A percentile compares a stretch with the other conserved stretches of the same genome.
These are phyloP conservation scores for Diplotaxis tenuifolia DNA, from an alignment of 345 rosid genomes.

Conservation along the genomic window DNA sequence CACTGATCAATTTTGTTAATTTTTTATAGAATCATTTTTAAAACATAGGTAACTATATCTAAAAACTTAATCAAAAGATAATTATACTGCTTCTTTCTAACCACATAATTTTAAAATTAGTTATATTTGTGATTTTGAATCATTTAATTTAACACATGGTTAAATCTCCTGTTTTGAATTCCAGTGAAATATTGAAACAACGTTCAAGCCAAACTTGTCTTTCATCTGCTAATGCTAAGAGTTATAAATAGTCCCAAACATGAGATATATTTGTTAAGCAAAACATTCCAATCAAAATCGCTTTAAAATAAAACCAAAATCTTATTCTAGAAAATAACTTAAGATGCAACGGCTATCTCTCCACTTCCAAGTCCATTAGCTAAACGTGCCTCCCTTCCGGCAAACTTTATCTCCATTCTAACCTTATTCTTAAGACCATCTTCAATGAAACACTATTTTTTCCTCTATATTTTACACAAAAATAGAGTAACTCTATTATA, in stretches of 20 bases:
- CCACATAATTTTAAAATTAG: neutral
- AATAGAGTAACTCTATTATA: no score
- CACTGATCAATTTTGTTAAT: neutral
- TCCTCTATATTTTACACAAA: no score
- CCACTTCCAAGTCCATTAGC: slow-evolving; percentile 54
- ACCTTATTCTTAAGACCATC: slow-evolving; percentile 79
- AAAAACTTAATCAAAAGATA: neutral
- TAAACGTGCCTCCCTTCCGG: slow-evolving; percentile 67
- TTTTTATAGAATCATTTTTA: neutral
- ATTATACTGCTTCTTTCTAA: neutral
- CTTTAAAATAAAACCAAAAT: neutral
- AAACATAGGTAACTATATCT: neutral
- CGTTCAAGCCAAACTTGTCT: no score
- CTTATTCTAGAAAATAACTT: neutral
- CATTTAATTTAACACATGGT: no score
- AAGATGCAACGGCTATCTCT: slow-evolving; percentile 17
- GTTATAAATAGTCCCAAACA: no score
- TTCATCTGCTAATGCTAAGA: no score
- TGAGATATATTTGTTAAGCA: neutral
- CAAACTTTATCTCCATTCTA: slow-evolving; percentile 68
- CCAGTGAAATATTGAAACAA: no score
- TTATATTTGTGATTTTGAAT: neutral
- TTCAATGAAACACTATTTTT: no score
- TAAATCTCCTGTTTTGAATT: no score
- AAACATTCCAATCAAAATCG: neutral